Percentiles rank a stretch among this genome's conserved stretches.
phyloP scores from a whole-genome alignment of 108 stramenopile genomes.

The Aureococcus anophagefferens region DNA sequence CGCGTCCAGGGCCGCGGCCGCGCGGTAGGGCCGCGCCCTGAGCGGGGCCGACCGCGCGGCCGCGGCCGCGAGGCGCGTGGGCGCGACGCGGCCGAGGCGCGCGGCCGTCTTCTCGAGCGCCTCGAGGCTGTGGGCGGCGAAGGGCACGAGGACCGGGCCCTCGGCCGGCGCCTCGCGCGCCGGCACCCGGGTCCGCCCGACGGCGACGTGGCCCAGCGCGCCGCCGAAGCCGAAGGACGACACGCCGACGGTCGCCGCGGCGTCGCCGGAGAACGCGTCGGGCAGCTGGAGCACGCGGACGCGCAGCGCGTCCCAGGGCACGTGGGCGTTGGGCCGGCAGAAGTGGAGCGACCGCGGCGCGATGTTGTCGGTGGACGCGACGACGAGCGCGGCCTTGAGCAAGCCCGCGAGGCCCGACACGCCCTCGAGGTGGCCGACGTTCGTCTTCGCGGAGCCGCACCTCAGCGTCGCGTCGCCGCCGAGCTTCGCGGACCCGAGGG shows the following conservation, averaged over 20 bases:
- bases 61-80: too few relatives aligned
- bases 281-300: neutral
- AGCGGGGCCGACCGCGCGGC: too few relatives aligned
- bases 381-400: neutral
- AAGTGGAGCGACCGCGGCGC: neutral
- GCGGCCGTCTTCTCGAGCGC: too few relatives aligned
- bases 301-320: too few relatives aligned
- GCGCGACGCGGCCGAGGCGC: too few relatives aligned
- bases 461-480: neutral
- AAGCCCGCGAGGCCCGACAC: neutral
- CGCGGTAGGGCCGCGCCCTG: too few relatives aligned
- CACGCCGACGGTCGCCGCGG: neutral
- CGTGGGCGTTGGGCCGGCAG: neutral
- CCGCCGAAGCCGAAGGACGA: conserved; percentile 20
- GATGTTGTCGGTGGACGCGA: too few relatives aligned
- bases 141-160: too few relatives aligned
- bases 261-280: neutral
- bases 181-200: too few relatives aligned
- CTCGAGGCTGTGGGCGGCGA: too few relatives aligned
- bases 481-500: neutral
- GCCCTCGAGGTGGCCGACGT: neutral
- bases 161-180: too few relatives aligned
- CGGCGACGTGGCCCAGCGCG: conserved; percentile 4
- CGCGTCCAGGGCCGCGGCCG: too few relatives aligned
- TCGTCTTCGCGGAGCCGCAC: neutral